phyloP scores from a whole-genome alignment of 2,329 filamentous ascomycete species.

The Hymenoscyphus albidus region DNA sequence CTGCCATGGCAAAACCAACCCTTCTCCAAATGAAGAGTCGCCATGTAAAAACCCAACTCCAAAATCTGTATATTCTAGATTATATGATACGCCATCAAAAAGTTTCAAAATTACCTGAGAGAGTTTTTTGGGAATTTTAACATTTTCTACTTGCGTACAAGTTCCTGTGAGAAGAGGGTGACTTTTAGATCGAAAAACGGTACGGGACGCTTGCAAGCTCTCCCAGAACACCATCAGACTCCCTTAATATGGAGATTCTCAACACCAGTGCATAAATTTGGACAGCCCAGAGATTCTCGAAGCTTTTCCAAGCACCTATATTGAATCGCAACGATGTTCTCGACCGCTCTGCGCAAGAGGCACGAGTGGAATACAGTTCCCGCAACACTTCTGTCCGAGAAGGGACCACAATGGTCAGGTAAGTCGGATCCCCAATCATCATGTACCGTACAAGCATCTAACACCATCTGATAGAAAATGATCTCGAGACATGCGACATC shows the following conservation, averaged over 20 bases:
- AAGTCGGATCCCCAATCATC: not conserved
- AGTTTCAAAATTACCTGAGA: not conserved
- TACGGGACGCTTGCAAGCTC: no score
- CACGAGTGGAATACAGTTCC: conserved; percentile 31
- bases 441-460: not conserved
- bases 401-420: conserved; percentile 34
- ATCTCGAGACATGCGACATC: conserved; percentile 31
- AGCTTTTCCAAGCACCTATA: no score
- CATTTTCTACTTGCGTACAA: not conserved
- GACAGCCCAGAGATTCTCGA: no score
- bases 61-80: not conserved
- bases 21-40: conserved; percentile 10
- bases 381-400: conserved; percentile 24
- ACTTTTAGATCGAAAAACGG: no score
- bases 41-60: conserved; percentile 14
- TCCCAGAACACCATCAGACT: no score
- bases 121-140: not conserved
- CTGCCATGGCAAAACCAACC: conserved; percentile 7
- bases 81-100: conserved; percentile 20
- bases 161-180: no score
- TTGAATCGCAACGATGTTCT: conserved; percentile 30
- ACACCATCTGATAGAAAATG: conserved; percentile 20
- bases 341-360: conserved; percentile 32
- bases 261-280: no score
- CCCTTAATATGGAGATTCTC: no score